Conservation (phyloP, 2,329 filamentous ascomycete species). For the Colletotrichum sp. region DNA sequence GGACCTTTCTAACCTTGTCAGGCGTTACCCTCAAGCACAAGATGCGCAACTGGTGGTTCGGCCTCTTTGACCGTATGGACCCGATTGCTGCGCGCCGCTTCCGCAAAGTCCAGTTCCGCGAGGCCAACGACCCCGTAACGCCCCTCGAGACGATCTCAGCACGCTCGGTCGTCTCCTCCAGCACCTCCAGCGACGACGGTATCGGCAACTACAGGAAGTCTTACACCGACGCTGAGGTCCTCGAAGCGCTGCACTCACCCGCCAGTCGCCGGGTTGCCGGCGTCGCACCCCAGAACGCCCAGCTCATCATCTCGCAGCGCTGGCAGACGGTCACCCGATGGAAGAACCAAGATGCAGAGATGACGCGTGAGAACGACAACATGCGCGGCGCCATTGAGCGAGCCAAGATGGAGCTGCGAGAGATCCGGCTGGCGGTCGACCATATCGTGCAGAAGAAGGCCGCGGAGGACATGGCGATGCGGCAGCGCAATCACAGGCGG, state of each 20-base stretch:
- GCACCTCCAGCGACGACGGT: not conserved
- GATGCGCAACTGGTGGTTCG: constrained; percentile 20
- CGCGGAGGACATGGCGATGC: constrained; percentile 14
- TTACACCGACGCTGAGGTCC: constrained; percentile 22
- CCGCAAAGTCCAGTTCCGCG: constrained; percentile 10
- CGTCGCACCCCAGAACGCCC: constrained; percentile 20
- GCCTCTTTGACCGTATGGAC: constrained; percentile 23
- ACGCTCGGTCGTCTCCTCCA: not conserved
- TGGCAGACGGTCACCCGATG: constrained; percentile 17
- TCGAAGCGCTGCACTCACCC: constrained; percentile 23
- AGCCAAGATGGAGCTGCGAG: constrained; percentile 5
- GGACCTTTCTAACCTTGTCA: not conserved
- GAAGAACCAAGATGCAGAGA: not conserved
- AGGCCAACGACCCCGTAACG: not conserved
- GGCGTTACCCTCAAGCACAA: constrained; percentile 12
- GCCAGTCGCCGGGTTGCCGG: constrained; percentile 25
- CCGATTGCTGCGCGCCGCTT: constrained; percentile 11
- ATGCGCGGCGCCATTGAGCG: constrained; percentile 1
- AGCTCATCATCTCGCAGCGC: constrained; percentile 22
- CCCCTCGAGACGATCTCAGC: constrained; percentile 4
- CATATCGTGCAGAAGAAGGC: constrained; percentile 19
- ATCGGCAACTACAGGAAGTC: not conserved
- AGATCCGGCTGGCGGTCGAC: constrained; percentile 18
- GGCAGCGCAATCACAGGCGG: constrained; percentile 20
- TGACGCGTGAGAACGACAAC: constrained; percentile 2